Conservation (phyloP, 192 early-diverging fungal genomes). For the Lunasporangiospora selenospora region DNA sequence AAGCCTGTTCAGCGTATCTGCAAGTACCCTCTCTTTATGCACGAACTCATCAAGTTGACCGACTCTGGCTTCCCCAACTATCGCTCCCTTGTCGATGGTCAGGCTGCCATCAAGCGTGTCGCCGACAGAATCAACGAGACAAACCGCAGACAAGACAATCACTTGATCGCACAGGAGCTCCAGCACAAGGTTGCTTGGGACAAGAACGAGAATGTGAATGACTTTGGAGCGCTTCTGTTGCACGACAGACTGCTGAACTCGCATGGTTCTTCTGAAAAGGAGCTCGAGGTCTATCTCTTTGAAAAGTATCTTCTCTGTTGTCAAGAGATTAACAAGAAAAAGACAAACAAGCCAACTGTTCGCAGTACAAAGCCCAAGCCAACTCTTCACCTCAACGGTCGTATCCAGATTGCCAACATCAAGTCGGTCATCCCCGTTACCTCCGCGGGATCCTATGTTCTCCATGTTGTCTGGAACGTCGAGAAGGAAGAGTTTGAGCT, state of each 20-base stretch:
- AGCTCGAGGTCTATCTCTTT: slow-evolving; percentile 91
- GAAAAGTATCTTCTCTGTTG: slow-evolving; percentile 92
- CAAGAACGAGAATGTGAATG: slow-evolving; percentile 80
- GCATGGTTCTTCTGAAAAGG: slow-evolving; percentile 78
- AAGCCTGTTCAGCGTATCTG: slow-evolving; percentile 98
- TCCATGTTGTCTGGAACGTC: slow-evolving; percentile 87
- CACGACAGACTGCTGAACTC: slow-evolving; percentile 89
- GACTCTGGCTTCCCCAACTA: slow-evolving; percentile 57
- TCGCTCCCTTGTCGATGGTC: slow-evolving; percentile 73
- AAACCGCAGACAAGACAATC: slow-evolving; percentile 89
- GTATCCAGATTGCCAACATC: slow-evolving; percentile 87
- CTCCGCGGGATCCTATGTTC: slow-evolving; percentile 52
- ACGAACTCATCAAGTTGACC: slow-evolving; percentile 71
- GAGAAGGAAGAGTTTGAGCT: slow-evolving; percentile 84
- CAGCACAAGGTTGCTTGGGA: slow-evolving; percentile 89
- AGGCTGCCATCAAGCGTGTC: slow-evolving; percentile 82
- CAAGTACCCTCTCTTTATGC: slow-evolving; percentile 94
- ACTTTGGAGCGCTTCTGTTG: slow-evolving; percentile 84
- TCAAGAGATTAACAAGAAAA: slow-evolving; percentile 76
- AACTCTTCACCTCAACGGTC: slow-evolving; percentile 80
- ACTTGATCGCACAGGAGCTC: slow-evolving; percentile 78
- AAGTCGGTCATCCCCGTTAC: slow-evolving; percentile 42
- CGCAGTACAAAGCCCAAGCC: slow-evolving; percentile 66
- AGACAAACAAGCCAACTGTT: slow-evolving; percentile 41
- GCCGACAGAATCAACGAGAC: slow-evolving; percentile 93